A percentile compares a stretch with the other conserved stretches of the same genome.
Evolutionary conservation across 1,284 basidiomycete genomes (phyloP).

Genomic region (Irpex sp.): DNA sequence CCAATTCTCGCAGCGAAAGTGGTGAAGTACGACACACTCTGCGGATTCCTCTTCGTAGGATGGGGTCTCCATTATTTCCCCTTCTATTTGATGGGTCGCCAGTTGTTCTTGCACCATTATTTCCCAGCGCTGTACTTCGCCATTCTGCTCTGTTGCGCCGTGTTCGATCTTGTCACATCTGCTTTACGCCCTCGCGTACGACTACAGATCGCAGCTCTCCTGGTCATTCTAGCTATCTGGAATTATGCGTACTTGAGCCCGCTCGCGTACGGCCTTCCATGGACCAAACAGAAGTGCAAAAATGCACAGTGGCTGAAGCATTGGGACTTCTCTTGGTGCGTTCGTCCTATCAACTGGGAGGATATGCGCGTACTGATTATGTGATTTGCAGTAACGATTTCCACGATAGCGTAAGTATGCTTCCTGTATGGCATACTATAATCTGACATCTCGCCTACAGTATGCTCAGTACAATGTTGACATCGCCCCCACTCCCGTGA

Average conservation of each 20-base stretch:
- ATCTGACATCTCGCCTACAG: slow-evolving; percentile 28
- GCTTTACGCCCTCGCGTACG: slow-evolving; percentile 74
- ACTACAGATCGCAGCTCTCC: slow-evolving; percentile 73
- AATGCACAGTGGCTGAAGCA: slow-evolving; percentile 83
- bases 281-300: slow-evolving; percentile 83
- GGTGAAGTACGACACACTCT: slow-evolving; percentile 88
- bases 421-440: neutral
- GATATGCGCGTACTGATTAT: slow-evolving; percentile 1
- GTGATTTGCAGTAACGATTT: slow-evolving; percentile 53
- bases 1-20: slow-evolving; percentile 62
- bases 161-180: slow-evolving; percentile 87
- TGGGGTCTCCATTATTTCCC: slow-evolving; percentile 96
- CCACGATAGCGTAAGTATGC: slow-evolving; percentile 47
- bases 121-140: slow-evolving; percentile 95
- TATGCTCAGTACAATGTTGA: slow-evolving; percentile 47
- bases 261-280: slow-evolving; percentile 80
- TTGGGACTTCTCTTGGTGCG: slow-evolving; percentile 94
- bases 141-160: slow-evolving; percentile 72
- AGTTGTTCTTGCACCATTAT: slow-evolving; percentile 97
- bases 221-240: slow-evolving; percentile 75
- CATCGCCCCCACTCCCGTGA: slow-evolving; percentile 36
- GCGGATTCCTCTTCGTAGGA: slow-evolving; percentile 89
- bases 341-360: neutral
- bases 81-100: slow-evolving; percentile 95
- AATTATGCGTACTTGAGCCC: slow-evolving; percentile 82